Evolutionary conservation across 345 rosid genomes (phyloP), one percentile per base, ranked within the genome.

Genomic region (Eutrema heterophyllum): DNA sequence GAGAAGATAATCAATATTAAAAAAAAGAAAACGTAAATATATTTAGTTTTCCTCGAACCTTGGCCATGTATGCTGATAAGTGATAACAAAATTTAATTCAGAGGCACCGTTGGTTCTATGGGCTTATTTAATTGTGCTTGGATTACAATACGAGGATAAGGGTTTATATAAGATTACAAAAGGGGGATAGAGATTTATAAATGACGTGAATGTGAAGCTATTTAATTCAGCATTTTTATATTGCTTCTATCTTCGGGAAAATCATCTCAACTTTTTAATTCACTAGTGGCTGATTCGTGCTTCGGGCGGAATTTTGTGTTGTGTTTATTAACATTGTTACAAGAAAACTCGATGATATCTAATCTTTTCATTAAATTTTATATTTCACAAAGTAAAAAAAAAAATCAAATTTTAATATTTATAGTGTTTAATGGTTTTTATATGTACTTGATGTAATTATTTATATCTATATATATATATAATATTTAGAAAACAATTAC

Each of bases 161-260:
- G 46, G 56, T 24, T 54, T 45, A 39, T 74, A 67, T 67, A 74
- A 39, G 43, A 66, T 24, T 15, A 32, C 14, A 10, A 33, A 54
- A 63, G 29, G 39, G n/a, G 26, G 24, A 29, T 51, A 40, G 33
- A 51, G 36, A 33, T 3, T 15, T 45, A 55, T 27, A 27, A 55
- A 56, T 32, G 16, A 67, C 36, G 61, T 68, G 18, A 51, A 14
- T 33, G 21, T 41, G n/a, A 33, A 43, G 68, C 30, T 68, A 18
- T 67, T 9, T 45, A 73, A 40, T 21, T 40, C 33, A 41, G 68
- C 73, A 74, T 67, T 49, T 74, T 75, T 68, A 59, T 60, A 75
- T 75, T 75, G 73, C 79, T 50, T 75, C 55, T 41, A 63, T 35
- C 56, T 59, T 67, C 10, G 16, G 68, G 6, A 59, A 51, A 50